Conservation (phyloP, 208 protist species). For the Blechomonas ayalai region DNA sequence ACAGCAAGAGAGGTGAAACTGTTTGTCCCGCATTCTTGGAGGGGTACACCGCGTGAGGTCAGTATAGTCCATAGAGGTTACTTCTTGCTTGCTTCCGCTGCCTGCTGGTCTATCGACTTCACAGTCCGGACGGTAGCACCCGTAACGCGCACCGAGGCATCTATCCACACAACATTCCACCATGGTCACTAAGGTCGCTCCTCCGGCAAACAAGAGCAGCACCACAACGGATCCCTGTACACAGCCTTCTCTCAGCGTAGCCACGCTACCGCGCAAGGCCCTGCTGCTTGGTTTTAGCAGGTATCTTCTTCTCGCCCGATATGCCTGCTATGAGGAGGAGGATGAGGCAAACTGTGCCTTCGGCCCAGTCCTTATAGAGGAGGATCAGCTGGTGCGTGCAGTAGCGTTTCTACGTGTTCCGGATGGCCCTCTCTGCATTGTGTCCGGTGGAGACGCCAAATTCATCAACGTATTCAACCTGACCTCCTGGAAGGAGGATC, state of each 20-base stretch:
- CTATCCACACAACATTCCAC: no score
- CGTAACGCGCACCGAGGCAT: no score
- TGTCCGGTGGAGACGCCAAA: constrained; percentile 71
- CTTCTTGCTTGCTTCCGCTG: no score
- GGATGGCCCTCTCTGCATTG: constrained; percentile 55
- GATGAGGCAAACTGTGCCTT: constrained; percentile 15
- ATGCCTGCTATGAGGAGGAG: constrained; percentile 13
- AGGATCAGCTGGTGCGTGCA: constrained; percentile 60
- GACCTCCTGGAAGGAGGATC: constrained; percentile 20
- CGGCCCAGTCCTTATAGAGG: constrained; percentile 51
- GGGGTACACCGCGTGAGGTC: no score
- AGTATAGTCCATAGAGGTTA: no score
- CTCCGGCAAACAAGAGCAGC: no score
- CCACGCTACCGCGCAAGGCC: constrained; percentile 27
- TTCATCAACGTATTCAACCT: constrained; percentile 74
- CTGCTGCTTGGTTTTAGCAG: constrained; percentile 44
- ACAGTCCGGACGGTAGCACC: no score
- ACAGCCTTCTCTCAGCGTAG: constrained; percentile 37
- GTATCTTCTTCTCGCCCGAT: constrained; percentile 50
- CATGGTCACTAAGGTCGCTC: no score
- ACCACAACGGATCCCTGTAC: no score
- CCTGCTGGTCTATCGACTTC: no score
- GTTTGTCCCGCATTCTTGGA: no score
- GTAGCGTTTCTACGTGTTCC: constrained; percentile 55
- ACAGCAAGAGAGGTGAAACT: no score